Base-by-base conservation (phyloP, 805 yeast species). In the Teunomyces cretensis region DNA sequence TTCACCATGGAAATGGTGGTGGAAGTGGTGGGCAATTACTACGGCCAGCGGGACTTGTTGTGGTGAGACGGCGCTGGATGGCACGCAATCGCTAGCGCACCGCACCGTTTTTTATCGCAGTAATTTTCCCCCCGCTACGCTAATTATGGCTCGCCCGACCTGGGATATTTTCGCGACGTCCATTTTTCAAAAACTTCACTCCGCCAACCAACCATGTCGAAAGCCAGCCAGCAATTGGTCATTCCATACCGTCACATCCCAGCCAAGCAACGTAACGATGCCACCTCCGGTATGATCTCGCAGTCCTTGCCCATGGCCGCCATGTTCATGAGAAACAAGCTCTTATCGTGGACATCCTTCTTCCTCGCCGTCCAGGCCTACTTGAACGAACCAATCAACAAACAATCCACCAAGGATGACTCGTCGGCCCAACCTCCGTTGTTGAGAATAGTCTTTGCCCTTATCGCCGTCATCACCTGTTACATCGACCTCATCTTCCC, bases 221-320 rank as follows among this genome's bases (percentile, higher is more conserved):
- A 35, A 35, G 27, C 22, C 28, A 35, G 22, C 16, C 28, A 35
- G 38, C 22, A 38, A 14, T 38, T 38, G 27, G 32, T 43, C 45
- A 48, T 52, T 49, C 51, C 52, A 15, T 78, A 77, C 65, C 57
- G 57, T 43, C 83, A 78, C 55, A 57, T 60, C n/a, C 74, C 78
- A 41, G 76, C 79, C 31, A 75, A 74, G 51, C 67, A 75, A 19
- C 67, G 78, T 26, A 54, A 68, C n/a, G 75, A 74, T 48, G 68
- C 75, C 6, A 35, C 38, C n/a, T 59, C 76, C 1, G 68, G 74
- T 9, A 68, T 77, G 62, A 66, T 78, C 38, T 63, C 78, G 33
- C 86, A 78, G 60, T 70, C 83, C 13, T 75, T 81, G 66, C 86
- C 86, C 27, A 78, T 81, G 83, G 83, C 83, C 2, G 86, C 86